Percentiles rank a stretch among this genome's conserved stretches.
Evolutionary conservation across 768 basidiomycete species (phyloP).

Genomic region (Kwoniella pini): DNA sequence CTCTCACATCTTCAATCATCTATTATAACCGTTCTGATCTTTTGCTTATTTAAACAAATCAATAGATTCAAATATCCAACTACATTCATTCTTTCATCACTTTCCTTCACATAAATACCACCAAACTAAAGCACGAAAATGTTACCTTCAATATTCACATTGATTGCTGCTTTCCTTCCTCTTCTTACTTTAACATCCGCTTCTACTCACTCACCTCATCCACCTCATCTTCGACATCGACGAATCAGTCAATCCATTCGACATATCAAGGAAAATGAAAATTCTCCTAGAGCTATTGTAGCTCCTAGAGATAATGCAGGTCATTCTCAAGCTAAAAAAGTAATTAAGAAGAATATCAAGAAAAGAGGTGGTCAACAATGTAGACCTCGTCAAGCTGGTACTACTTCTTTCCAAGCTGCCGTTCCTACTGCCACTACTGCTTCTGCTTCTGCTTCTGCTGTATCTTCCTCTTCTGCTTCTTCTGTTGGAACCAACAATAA

Average conservation of each 20-base stretch:
- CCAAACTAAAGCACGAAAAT: background rate
- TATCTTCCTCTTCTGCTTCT: conserved; percentile 12
- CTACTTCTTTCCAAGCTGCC: conserved; percentile 6
- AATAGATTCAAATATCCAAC: conserved; percentile 1
- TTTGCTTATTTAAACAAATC: background rate
- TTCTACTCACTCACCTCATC: conserved; percentile 19
- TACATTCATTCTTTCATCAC: conserved; percentile 2
- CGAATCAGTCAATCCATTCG: conserved; percentile 22
- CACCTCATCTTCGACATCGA: conserved; percentile 35
- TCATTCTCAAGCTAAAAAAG: conserved; percentile 37
- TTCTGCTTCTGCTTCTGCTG: conserved; percentile 13
- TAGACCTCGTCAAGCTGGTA: conserved; percentile 21
- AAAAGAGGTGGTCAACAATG: conserved; percentile 33
- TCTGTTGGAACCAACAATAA: background rate
- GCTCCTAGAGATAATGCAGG: conserved; percentile 28
- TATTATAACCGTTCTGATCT: background rate
- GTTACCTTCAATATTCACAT: conserved; percentile 15
- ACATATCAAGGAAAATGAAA: conserved; percentile 11
- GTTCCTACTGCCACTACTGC: conserved; percentile 10
- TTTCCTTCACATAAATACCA: background rate
- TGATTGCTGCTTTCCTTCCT: conserved; percentile 35
- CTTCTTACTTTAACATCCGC: conserved; percentile 27
- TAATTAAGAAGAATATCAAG: conserved; percentile 33
- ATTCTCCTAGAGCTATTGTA: conserved; percentile 9
- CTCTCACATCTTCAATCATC: background rate